Percentiles rank a stretch among this genome's conserved stretches.
phyloP scores from a whole-genome alignment of 352 stramenopile genomes.

The Pythium scleroteichum region DNA sequence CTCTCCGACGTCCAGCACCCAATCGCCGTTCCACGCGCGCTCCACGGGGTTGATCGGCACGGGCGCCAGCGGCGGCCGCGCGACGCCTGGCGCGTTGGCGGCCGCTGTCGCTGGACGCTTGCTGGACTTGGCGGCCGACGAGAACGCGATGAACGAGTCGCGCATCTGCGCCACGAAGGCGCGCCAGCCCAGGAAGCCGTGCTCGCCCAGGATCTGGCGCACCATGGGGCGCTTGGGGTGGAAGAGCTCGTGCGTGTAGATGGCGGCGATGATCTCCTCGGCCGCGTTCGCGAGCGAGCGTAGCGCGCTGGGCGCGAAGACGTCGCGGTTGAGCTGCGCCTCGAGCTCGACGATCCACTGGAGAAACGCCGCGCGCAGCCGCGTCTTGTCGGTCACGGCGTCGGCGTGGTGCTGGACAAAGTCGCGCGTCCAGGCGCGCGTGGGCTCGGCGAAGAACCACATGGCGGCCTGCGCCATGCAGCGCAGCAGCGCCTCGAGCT shows the following conservation, averaged over 20 bases:
- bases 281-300: constrained; percentile 44
- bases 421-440: constrained; percentile 36
- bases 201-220: constrained; percentile 48
- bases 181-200: constrained; percentile 56
- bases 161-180: constrained; percentile 66
- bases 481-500: constrained; percentile 46
- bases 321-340: constrained; percentile 43
- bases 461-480: constrained; percentile 38
- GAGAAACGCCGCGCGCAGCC: constrained; percentile 48
- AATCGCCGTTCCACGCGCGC: constrained; percentile 49
- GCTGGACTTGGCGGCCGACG: constrained; percentile 9
- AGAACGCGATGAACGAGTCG: constrained; percentile 50
- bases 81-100: not conserved
- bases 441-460: constrained; percentile 59
- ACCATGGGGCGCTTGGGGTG: constrained; percentile 43
- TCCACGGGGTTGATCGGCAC: constrained; percentile 38
- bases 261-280: constrained; percentile 61
- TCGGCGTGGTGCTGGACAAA: constrained; percentile 47
- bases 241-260: constrained; percentile 60
- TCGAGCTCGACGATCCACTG: constrained; percentile 45
- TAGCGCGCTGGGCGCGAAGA: constrained; percentile 44
- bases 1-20: constrained; percentile 53
- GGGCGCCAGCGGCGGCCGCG: constrained; percentile 5
- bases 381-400: constrained; percentile 40
- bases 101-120: not conserved